Percentiles rank a stretch among this genome's conserved stretches.
Conservation (phyloP, 1,139 yeast species). For the Lodderomyces pseudojiufengensis region DNA sequence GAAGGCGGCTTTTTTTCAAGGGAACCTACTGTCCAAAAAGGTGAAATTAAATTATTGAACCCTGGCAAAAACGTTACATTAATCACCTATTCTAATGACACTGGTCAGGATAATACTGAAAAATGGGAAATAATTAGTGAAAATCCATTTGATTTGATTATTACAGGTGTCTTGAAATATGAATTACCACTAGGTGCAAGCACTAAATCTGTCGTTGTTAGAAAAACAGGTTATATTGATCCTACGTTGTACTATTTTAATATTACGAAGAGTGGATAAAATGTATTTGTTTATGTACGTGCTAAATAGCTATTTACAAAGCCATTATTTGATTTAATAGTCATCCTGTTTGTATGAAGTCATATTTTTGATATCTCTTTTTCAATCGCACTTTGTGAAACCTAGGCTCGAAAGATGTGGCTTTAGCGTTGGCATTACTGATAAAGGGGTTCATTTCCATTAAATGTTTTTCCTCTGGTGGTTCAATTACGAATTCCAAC, state of each 20-base stretch:
- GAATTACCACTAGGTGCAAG: conserved; percentile 62
- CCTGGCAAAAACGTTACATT: conserved; percentile 68
- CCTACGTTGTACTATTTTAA: conserved; percentile 29
- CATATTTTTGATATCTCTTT: conserved; percentile 16
- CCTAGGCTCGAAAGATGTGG: conserved; percentile 60
- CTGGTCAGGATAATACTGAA: conserved; percentile 40
- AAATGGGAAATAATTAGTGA: conserved; percentile 76
- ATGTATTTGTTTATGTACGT: no score
- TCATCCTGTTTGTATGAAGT: no score
- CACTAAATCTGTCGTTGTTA: conserved; percentile 57
- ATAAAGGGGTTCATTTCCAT: conserved; percentile 51
- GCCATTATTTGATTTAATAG: no score
- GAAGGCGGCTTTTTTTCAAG: conserved; percentile 75
- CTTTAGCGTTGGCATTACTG: conserved; percentile 46
- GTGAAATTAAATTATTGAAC: conserved; percentile 65
- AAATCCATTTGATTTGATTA: conserved; percentile 81
- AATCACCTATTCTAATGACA: conserved; percentile 9
- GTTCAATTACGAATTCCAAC: conserved; percentile 34
- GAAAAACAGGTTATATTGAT: conserved; percentile 56
- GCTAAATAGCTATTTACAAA: no score
- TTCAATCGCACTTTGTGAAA: conserved; percentile 34
- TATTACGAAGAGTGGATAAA: no score
- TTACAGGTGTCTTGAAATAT: conserved; percentile 80
- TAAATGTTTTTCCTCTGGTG: conserved; percentile 30
- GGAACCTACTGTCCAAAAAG: conserved; percentile 52